phyloP scores from a whole-genome alignment of 2,329 filamentous ascomycete genomes.

The Stagonosporopsis vannaccii region DNA sequence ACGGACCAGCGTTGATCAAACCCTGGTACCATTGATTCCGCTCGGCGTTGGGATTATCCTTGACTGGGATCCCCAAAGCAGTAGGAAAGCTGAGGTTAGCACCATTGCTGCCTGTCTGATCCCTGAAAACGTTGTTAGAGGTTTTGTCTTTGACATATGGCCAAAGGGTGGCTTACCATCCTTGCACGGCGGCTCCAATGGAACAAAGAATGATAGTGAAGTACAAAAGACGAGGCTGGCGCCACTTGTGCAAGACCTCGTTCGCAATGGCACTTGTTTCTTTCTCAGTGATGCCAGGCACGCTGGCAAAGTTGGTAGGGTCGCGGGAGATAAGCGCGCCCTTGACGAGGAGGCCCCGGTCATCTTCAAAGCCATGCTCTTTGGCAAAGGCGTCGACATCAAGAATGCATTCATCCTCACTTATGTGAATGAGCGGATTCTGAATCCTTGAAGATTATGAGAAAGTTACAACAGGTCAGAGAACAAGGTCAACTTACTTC shows the following conservation, averaged over 20 bases:
- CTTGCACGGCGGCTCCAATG: slow-evolving; percentile 69
- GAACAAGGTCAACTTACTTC: slow-evolving; percentile 10
- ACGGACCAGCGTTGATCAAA: slow-evolving; percentile 30
- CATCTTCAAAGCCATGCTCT: slow-evolving; percentile 54
- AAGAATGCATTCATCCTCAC: slow-evolving; percentile 53
- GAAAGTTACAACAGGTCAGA: too few species aligned
- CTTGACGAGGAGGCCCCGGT: slow-evolving; percentile 56
- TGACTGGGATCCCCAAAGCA: slow-evolving; percentile 58
- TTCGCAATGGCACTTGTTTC: slow-evolving; percentile 27
- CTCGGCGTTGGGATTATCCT: slow-evolving; percentile 22
- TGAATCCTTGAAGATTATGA: slow-evolving; percentile 20
- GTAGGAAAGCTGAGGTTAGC: slow-evolving; percentile 67
- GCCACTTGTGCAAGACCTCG: slow-evolving; percentile 63
- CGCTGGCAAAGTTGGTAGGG: slow-evolving; percentile 22
- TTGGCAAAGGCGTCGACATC: slow-evolving; percentile 62
- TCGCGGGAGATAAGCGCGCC: slow-evolving; percentile 58
- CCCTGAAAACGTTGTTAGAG: slow-evolving; percentile 2
- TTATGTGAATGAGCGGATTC: slow-evolving; percentile 31
- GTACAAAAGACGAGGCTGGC: slow-evolving; percentile 64
- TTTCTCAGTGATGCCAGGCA: slow-evolving; percentile 26
- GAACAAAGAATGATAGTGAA: slow-evolving; percentile 72
- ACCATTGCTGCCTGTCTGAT: slow-evolving; percentile 59
- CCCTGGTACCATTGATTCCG: slow-evolving; percentile 33
- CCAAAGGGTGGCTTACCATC: slow-evolving; percentile 59
- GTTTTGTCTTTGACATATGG: neutral